These are phyloP conservation scores for Tuber borchii DNA, from an alignment of 495 filamentous ascomycete genomes.

Conservation along the genomic window DNA sequence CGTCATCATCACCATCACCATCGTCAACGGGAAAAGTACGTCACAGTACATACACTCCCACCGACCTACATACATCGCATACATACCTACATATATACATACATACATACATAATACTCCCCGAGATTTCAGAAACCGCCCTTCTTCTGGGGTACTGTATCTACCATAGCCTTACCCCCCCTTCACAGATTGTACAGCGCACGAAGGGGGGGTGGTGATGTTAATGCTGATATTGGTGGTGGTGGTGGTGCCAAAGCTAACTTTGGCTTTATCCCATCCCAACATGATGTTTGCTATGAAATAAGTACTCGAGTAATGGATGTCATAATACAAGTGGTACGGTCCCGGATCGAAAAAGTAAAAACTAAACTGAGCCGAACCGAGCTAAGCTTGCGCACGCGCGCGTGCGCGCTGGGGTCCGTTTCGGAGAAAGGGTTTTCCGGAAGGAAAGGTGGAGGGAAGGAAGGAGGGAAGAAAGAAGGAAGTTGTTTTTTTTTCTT, in stretches of 20 bases:
- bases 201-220: neutral
- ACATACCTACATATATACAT: neutral
- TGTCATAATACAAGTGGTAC: neutral
- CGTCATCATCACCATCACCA: neutral
- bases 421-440: slow-evolving; percentile 4
- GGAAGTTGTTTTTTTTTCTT: neutral
- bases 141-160: neutral
- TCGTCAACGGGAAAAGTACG: neutral
- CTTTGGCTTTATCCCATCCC: neutral
- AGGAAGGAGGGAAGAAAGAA: neutral
- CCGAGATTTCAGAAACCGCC: neutral
- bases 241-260: neutral
- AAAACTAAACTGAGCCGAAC: neutral
- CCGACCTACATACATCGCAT: neutral
- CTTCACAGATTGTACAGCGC: neutral
- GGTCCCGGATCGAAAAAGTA: neutral
- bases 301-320: neutral
- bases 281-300: neutral
- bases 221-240: neutral
- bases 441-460: neutral
- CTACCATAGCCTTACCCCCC: neutral
- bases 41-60: neutral
- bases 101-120: neutral
- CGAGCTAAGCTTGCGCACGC: neutral
- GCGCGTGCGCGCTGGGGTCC: neutral